These are phyloP conservation scores for Aspergillus incahuasiensis DNA, from an alignment of 495 filamentous ascomycete species.

Conservation along the genomic window DNA sequence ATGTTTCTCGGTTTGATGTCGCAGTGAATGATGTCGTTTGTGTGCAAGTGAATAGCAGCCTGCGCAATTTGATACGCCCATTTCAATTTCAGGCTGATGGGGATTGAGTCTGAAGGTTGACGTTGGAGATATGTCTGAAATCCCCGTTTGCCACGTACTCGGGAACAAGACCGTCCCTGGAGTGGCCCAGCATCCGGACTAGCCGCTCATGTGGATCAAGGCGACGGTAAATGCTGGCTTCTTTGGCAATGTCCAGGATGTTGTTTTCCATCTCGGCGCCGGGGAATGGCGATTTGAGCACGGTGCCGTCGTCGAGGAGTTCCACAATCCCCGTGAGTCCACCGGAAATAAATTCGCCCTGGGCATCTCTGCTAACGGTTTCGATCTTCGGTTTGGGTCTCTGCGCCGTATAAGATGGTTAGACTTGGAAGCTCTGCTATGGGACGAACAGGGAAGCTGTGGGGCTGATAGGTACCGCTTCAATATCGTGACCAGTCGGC, in stretches of 20 bases:
- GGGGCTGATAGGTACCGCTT: too few relatives aligned
- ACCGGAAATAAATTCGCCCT: constrained; percentile 22
- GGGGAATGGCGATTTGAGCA: constrained; percentile 21
- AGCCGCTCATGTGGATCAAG: too few relatives aligned
- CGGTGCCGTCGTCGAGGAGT: constrained; percentile 21
- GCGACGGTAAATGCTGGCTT: constrained; percentile 15
- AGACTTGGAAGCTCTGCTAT: too few relatives aligned
- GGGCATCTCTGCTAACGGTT: not conserved
- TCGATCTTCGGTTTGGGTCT: too few relatives aligned
- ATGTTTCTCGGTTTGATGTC: constrained; percentile 6
- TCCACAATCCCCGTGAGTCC: constrained; percentile 25
- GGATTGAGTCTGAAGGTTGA: too few relatives aligned
- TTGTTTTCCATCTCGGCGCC: constrained; percentile 17
- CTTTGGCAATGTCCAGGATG: constrained; percentile 25
- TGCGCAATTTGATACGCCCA: not conserved
- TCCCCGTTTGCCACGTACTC: too few relatives aligned
- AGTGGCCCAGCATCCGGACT: too few relatives aligned
- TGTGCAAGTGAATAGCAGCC: not conserved
- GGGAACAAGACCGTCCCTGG: too few relatives aligned
- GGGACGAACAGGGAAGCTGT: too few relatives aligned
- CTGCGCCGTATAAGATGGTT: too few relatives aligned
- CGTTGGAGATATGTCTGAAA: too few relatives aligned
- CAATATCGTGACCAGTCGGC: too few relatives aligned
- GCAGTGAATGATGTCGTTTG: not conserved
- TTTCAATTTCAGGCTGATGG: not conserved